Evolutionary conservation across 345 rosid species (phyloP).

Genomic region (Hibiscus mutabilis): DNA sequence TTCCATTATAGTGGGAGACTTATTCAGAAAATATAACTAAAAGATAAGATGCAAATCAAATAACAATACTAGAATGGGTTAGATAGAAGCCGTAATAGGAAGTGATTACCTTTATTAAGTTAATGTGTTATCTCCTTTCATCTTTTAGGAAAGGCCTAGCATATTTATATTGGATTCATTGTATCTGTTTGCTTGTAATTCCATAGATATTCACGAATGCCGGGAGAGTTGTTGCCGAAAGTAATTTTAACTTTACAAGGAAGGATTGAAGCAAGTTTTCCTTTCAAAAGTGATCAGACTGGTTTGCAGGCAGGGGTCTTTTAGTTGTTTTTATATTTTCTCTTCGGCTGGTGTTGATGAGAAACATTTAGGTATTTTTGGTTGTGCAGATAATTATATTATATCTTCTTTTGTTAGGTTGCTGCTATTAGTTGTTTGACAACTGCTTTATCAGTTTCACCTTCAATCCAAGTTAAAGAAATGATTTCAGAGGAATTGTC

Average conservation of each 20-base stretch:
- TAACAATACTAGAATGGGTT: not conserved
- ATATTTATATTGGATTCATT: constrained; percentile 8
- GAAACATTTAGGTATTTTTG: not conserved
- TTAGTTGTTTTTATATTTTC: not conserved
- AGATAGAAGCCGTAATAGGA: not conserved
- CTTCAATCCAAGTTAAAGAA: constrained; percentile 49
- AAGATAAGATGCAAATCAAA: too few relatives aligned
- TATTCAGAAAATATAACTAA: too few relatives aligned
- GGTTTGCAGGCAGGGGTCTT: constrained; percentile 64
- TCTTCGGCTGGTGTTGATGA: not conserved
- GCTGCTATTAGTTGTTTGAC: constrained; percentile 71
- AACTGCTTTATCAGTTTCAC: constrained; percentile 69
- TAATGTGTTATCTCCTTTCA: constrained; percentile 11
- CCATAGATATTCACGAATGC: constrained; percentile 85
- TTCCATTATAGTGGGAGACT: too few relatives aligned
- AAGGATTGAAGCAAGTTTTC: constrained; percentile 53
- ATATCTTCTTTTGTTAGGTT: constrained; percentile 38
- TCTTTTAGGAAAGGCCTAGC: constrained; percentile 5
- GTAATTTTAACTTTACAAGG: constrained; percentile 49
- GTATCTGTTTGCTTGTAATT: constrained; percentile 19
- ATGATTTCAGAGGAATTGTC: constrained; percentile 61
- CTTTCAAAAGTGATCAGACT: constrained; percentile 58
- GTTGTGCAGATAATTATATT: not conserved
- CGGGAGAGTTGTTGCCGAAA: constrained; percentile 60
- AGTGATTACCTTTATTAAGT: not conserved